Conservation (phyloP, 257 asterid species). For the Fraxinus quadrangulata region DNA sequence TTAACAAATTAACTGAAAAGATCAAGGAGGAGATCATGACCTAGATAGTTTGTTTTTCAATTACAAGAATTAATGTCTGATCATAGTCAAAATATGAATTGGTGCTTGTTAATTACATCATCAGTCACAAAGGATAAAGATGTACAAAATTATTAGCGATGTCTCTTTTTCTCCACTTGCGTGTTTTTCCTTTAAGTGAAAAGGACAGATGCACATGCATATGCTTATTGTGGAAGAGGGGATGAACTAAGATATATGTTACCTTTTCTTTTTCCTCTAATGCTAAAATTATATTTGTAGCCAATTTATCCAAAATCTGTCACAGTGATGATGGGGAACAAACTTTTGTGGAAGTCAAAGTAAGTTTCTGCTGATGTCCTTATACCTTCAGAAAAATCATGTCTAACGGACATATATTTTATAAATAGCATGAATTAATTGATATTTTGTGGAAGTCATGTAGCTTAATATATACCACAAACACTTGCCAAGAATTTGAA, state of each 20-base stretch:
- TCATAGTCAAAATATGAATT: too few relatives aligned
- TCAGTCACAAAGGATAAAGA: background rate
- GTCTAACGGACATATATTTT: background rate
- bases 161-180: too few relatives aligned
- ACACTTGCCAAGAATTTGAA: background rate
- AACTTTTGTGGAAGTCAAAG: slow-evolving; percentile 10
- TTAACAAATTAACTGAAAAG: background rate
- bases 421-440: background rate
- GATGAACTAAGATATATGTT: background rate
- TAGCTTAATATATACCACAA: background rate
- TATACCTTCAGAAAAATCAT: background rate
- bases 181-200: too few relatives aligned
- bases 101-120: too few relatives aligned
- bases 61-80: too few relatives aligned
- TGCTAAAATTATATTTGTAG: background rate
- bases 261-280: background rate
- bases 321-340: background rate
- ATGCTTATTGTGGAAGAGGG: slow-evolving; percentile 1
- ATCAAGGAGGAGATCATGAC: background rate
- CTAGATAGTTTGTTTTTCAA: background rate
- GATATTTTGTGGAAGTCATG: background rate
- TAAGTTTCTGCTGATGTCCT: background rate
- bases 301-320: background rate
- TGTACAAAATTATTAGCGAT: background rate
- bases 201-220: too few relatives aligned